Percentiles rank a stretch among this genome's conserved stretches.
These are phyloP conservation scores for Candida sphagnicola DNA, from an alignment of 805 yeast genomes.

Conservation along the genomic window DNA sequence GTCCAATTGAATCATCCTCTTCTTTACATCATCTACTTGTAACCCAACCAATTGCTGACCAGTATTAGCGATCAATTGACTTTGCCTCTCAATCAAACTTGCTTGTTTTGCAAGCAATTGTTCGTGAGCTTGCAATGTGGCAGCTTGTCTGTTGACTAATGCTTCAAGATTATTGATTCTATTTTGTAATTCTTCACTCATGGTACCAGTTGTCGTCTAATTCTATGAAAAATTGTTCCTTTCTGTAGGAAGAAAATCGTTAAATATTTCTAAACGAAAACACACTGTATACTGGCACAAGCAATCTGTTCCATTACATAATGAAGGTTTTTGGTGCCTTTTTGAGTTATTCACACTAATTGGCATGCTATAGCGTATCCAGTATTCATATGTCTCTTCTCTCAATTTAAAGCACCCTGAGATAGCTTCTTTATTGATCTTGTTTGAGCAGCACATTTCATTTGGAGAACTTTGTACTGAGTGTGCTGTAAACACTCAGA, in stretches of 20 bases:
- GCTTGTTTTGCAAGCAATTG: conserved; percentile 42
- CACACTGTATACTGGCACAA: no score
- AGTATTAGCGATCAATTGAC: conserved; percentile 62
- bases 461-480: no score
- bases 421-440: no score
- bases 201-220: not conserved
- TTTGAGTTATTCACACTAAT: no score
- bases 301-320: no score
- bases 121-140: conserved; percentile 33
- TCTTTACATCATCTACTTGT: conserved; percentile 55
- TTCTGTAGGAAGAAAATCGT: no score
- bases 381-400: no score
- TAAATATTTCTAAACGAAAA: no score
- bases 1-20: conserved; percentile 26
- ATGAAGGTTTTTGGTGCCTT: no score
- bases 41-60: conserved; percentile 74
- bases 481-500: not conserved
- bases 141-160: not conserved
- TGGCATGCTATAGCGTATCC: no score
- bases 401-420: no score
- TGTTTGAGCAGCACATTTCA: no score
- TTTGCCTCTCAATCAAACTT: conserved; percentile 59
- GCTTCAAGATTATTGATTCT: not conserved
- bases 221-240: not conserved
- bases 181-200: not conserved